Evolutionary conservation across 1,284 basidiomycete species (phyloP).

Genomic region (Malassezia restricta): DNA sequence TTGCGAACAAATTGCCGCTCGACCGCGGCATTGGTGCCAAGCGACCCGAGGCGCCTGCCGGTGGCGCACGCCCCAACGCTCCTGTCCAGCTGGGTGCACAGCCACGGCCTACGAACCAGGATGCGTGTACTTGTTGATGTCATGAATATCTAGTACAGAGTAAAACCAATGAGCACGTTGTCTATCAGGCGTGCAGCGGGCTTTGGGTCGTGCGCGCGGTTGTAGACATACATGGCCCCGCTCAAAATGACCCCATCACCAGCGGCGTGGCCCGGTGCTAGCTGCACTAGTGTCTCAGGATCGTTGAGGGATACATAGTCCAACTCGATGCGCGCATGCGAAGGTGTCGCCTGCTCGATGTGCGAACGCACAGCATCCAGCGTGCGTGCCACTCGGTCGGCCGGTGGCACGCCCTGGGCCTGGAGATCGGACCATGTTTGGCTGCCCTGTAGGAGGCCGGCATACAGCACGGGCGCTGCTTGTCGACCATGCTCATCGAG

Average conservation of each 20-base stretch:
- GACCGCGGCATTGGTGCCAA: constrained; percentile 22
- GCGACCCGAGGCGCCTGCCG: constrained; percentile 1
- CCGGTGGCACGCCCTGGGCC: constrained; percentile 3
- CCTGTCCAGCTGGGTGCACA: constrained; percentile 10
- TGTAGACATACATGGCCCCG: constrained; percentile 68
- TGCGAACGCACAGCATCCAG: constrained; percentile 21
- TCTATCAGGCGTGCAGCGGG: constrained; percentile 83
- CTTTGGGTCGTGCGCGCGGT: constrained; percentile 18
- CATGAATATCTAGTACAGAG: constrained; percentile 11
- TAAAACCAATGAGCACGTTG: constrained; percentile 65
- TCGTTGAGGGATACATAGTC: constrained; percentile 88
- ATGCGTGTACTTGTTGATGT: constrained; percentile 13
- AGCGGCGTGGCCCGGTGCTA: constrained; percentile 35
- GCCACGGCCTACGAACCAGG: constrained; percentile 1
- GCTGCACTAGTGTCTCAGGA: constrained; percentile 55
- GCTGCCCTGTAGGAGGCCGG: constrained; percentile 56
- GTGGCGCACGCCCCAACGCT: background rate
- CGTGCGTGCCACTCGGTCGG: constrained; percentile 20
- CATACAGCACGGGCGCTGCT: constrained; percentile 61
- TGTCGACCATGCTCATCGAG: constrained; percentile 57
- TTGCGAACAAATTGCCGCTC: constrained; percentile 39
- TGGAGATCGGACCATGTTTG: constrained; percentile 30
- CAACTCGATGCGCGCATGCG: constrained; percentile 51
- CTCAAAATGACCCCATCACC: constrained; percentile 60
- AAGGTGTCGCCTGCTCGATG: constrained; percentile 7